These are phyloP conservation scores for Podochytrium sp. DNA, from an alignment of 192 early-diverging fungal species.

Conservation along the genomic window DNA sequence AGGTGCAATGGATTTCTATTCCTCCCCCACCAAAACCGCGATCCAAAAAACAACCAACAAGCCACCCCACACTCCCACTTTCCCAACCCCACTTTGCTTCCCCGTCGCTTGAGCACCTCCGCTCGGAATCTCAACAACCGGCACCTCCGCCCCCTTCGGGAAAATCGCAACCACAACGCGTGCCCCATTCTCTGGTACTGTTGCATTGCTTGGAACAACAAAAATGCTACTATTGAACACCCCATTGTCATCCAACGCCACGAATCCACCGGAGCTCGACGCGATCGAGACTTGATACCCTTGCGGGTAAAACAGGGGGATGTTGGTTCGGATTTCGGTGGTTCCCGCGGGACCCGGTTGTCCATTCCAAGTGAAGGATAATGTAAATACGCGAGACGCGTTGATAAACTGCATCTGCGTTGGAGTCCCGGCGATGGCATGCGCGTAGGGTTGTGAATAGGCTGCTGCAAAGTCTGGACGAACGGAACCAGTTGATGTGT, in stretches of 20 bases:
- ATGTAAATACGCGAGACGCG: not conserved
- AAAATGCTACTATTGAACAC: not conserved
- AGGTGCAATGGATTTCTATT: too few species aligned
- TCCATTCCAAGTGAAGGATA: constrained; percentile 12
- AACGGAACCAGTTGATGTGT: not conserved
- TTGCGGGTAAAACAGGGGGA: constrained; percentile 8
- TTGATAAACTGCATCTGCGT: constrained; percentile 1
- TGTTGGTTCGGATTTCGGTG: constrained; percentile 24
- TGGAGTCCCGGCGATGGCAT: constrained; percentile 27
- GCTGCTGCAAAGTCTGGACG: constrained; percentile 18
- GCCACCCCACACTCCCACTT: too few species aligned
- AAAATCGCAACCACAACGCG: not conserved
- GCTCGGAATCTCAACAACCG: too few species aligned
- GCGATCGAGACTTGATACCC: not conserved
- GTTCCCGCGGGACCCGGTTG: not conserved
- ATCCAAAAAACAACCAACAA: too few species aligned
- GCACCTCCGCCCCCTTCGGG: not conserved
- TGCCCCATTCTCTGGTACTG: not conserved
- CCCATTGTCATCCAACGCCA: not conserved
- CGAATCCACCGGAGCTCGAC: not conserved
- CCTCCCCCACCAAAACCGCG: too few species aligned
- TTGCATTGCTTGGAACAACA: not conserved
- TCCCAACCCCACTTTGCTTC: too few species aligned
- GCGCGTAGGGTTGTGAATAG: constrained; percentile 23
- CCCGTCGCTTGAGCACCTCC: too few species aligned